Base-by-base conservation (phyloP, 2,329 filamentous ascomycete genomes). In the Ophiocordyceps camponoti-saundersi region DNA sequence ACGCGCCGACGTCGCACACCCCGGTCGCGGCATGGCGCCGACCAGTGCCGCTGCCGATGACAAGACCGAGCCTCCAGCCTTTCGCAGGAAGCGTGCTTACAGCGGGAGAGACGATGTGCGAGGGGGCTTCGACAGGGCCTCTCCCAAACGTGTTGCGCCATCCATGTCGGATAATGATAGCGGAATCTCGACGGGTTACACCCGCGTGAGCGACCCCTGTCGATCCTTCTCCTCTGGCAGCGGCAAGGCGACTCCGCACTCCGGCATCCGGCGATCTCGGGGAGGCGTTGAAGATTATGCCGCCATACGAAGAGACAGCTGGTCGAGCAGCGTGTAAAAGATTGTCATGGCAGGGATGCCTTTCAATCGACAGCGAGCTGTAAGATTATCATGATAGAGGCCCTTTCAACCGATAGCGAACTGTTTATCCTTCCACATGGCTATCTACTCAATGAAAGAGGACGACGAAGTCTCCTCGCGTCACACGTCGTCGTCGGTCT, bases 141-240 rank as follows among this genome's bases (percentile, higher is more conserved):
- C 56, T 1, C 47, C 47, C 1, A 61, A 61, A 44, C 52, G 58
- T 2, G 46, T 53, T 3, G 53, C 56, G 1, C 50, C 56, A n/a
- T 55, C 56, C 0, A 50, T 57, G 1, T 49, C 46, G 1, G 53
- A 54, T 20, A 52, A 51, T 44, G 52, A 54, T 1, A 52, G 46
- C 36, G 46, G 46, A 18, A 34, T 46, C 2, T 46, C 49, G 4
- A 47, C 46, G 32, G 42, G 46, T 16, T 48, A 49, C 40, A 41
- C 46, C 18, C 50, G 50, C 30, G 44, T 46, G 2, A 42, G 47
- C 20, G 48, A 50, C 6, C 44, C 47, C 18, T 49, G 50, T 23
- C 50, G 49, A 16, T 56, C 55, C 13, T 56, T 53, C 13, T 56
- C 53, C 3, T 21, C 29, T 20, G 41, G 23, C 12, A 44, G 10